Evolutionary conservation across 2,329 filamentous ascomycete species (phyloP).

Genomic region (Myriosclerotinia curreyana): DNA sequence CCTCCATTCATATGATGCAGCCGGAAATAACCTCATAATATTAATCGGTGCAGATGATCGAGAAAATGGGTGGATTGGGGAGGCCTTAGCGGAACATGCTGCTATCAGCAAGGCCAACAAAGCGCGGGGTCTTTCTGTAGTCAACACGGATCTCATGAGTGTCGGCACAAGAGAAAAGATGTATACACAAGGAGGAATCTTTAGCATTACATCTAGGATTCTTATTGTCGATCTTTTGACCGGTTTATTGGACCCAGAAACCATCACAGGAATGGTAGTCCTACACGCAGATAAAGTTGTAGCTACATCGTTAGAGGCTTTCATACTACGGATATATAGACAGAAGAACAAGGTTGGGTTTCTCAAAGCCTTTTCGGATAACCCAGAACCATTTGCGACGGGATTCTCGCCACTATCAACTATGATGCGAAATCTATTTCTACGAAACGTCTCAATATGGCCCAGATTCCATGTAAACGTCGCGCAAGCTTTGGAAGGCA

Average conservation of each 20-base stretch:
- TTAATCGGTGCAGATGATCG: constrained; percentile 86
- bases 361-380: constrained; percentile 93
- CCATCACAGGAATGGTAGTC: constrained; percentile 80
- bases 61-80: constrained; percentile 96
- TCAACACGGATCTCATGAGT: constrained; percentile 92
- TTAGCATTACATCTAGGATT: constrained; percentile 94
- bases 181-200: constrained; percentile 84
- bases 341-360: constrained; percentile 94
- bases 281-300: constrained; percentile 85
- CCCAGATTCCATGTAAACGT: constrained; percentile 91
- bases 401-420: constrained; percentile 85
- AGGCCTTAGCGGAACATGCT: constrained; percentile 92
- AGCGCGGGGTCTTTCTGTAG: constrained; percentile 80
- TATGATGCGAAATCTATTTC: constrained; percentile 89
- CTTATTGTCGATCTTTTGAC: constrained; percentile 90
- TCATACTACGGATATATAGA: constrained; percentile 88
- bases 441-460: constrained; percentile 86
- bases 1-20: constrained; percentile 93
- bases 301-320: constrained; percentile 87
- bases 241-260: constrained; percentile 74
- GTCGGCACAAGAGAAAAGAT: constrained; percentile 86
- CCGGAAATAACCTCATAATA: constrained; percentile 87
- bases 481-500: constrained; percentile 83
- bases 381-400: constrained; percentile 82
- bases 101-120: constrained; percentile 80